A percentile compares a stretch with the other conserved stretches of the same genome.
These are phyloP conservation scores for Hypoxylon sp. DNA, from an alignment of 2,329 filamentous ascomycete species.

Conservation along the genomic window DNA sequence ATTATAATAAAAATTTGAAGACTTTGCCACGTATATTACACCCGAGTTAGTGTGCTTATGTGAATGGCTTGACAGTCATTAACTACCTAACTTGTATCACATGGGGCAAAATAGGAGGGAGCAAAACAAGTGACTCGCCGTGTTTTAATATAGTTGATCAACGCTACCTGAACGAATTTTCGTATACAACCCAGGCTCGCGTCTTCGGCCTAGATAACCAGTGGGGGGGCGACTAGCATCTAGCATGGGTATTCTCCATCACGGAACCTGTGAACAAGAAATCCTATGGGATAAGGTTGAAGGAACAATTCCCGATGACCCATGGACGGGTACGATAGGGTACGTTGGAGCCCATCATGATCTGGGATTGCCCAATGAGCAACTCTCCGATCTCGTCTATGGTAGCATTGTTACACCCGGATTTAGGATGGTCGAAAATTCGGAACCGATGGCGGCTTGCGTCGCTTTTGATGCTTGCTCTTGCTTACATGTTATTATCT, in stretches of 20 bases:
- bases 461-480: too few relatives aligned
- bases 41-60: neutral
- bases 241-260: conserved; percentile 7
- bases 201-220: conserved; percentile 8
- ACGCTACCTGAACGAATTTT: neutral
- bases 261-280: too few relatives aligned
- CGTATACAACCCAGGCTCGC: conserved; percentile 14
- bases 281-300: too few relatives aligned
- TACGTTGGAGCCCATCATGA: too few relatives aligned
- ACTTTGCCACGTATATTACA: neutral
- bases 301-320: conserved; percentile 1
- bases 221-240: too few relatives aligned
- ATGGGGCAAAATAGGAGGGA: neutral
- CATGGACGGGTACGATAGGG: conserved; percentile 7
- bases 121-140: neutral
- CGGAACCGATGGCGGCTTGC: conserved; percentile 27
- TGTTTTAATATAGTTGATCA: too few relatives aligned
- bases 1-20: too few relatives aligned
- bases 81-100: neutral
- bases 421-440: conserved; percentile 15
- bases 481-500: too few relatives aligned
- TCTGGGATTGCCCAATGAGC: conserved; percentile 21
- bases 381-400: conserved; percentile 12
- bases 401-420: conserved; percentile 10
- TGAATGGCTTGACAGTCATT: too few relatives aligned